Conservation (phyloP, 139 green algal genomes). For the Trebouxia sp. region DNA sequence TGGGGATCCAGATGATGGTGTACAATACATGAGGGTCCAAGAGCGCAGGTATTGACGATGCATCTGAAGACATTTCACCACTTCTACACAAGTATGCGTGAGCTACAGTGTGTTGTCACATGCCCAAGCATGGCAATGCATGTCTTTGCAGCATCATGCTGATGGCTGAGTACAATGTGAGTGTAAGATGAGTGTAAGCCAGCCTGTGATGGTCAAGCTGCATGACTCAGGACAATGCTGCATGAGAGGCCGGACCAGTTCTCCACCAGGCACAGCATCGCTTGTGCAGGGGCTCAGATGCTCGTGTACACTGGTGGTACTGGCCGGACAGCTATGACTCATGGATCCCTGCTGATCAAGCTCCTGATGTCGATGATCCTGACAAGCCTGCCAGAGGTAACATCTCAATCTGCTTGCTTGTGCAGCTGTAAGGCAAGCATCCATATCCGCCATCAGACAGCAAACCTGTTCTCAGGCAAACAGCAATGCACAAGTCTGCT, state of each 20-base stretch:
- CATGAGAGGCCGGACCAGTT: background rate
- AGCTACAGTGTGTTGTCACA: background rate
- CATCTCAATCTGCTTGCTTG: too few species aligned
- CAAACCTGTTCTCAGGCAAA: background rate
- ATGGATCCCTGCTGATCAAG: constrained; percentile 58
- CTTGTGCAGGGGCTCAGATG: constrained; percentile 43
- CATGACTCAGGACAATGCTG: background rate
- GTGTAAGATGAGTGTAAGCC: background rate
- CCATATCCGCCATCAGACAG: background rate
- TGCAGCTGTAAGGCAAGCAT: background rate
- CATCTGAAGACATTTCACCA: background rate
- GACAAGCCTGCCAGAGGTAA: constrained; percentile 31
- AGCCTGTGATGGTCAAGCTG: too few species aligned
- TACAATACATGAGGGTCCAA: constrained; percentile 70
- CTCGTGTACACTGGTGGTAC: constrained; percentile 84
- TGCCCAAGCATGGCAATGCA: background rate
- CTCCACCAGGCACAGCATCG: background rate
- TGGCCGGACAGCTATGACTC: constrained; percentile 83
- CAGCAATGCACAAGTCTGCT: background rate
- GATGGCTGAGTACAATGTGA: background rate
- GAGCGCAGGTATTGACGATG: constrained; percentile 43
- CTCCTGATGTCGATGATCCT: constrained; percentile 51
- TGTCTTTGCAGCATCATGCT: background rate
- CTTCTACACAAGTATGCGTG: background rate
- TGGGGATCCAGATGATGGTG: constrained; percentile 73